A percentile compares a stretch with the other conserved stretches of the same genome.
These are phyloP conservation scores for Apiospora pterosperma DNA, from an alignment of 2,329 filamentous ascomycete genomes.

Conservation along the genomic window DNA sequence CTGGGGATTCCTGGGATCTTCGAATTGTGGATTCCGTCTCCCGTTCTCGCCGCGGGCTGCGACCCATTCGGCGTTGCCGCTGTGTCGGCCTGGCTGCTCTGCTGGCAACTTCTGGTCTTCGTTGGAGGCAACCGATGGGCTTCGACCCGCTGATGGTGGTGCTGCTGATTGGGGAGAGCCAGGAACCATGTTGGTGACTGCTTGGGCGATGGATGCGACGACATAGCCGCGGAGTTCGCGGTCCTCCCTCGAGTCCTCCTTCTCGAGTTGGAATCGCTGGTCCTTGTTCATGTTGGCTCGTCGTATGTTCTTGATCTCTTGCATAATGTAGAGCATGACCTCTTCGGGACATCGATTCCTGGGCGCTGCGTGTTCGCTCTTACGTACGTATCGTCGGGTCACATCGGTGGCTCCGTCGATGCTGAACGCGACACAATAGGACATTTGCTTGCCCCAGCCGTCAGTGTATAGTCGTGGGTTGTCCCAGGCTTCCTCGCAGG, in stretches of 20 bases:
- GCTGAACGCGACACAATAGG: slow-evolving; percentile 95
- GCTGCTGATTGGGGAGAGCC: slow-evolving; percentile 25
- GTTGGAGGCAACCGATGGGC: slow-evolving; percentile 22
- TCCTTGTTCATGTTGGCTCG: slow-evolving; percentile 83
- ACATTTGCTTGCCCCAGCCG: slow-evolving; percentile 95
- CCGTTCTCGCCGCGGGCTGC: slow-evolving; percentile 43
- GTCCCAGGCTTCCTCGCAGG: slow-evolving; percentile 93
- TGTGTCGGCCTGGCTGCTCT: slow-evolving; percentile 54
- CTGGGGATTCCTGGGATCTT: slow-evolving; percentile 40
- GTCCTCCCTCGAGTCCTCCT: slow-evolving; percentile 74
- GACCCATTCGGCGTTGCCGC: slow-evolving; percentile 48
- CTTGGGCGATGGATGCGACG: slow-evolving; percentile 68
- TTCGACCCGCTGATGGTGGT: neutral
- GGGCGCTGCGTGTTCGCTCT: slow-evolving; percentile 67
- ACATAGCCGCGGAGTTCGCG: slow-evolving; percentile 72
- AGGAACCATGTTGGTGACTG: slow-evolving; percentile 66
- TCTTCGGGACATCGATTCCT: slow-evolving; percentile 82
- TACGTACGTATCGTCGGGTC: slow-evolving; percentile 66
- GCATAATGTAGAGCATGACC: slow-evolving; percentile 84
- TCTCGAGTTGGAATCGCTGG: slow-evolving; percentile 75
- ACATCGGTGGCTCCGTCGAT: slow-evolving; percentile 77
- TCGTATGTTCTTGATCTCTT: slow-evolving; percentile 84
- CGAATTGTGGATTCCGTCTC: slow-evolving; percentile 34
- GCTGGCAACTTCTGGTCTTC: slow-evolving; percentile 60
- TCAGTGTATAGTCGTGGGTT: slow-evolving; percentile 88